Base-by-base conservation (phyloP, 1,139 yeast species). In the Taphrina confusa region DNA sequence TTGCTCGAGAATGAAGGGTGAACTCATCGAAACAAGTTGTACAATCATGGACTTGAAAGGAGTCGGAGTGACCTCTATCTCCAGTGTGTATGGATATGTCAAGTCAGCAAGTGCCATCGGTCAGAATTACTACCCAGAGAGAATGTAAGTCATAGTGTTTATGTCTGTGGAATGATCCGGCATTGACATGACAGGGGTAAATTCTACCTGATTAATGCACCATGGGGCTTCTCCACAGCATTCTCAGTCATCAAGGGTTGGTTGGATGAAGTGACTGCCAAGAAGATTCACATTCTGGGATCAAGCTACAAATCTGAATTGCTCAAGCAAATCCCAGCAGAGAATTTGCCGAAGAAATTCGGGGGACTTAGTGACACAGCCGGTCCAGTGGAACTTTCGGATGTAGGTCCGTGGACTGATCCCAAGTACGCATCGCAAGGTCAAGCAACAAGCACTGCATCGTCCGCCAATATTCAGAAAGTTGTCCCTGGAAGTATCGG, bases 341-440 rank as follows among this genome's bases (percentile, higher is more conserved):
- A 89, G 74, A 91, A 92, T 78, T 81, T 92, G 72, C 98, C 98
- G 57, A 78, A 70, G 60, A 89, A 88, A 76, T 91, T 87, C 70
- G 98, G 98, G 65, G 98, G 98, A 67, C 72, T 72, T 66, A 84
- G 94, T 44, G 80, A 75, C 66, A 84, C 83, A 46, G 85, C 81
- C 50, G 91, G 94, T 68, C 77, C 96, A 33, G 81, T 92, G 65
- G 88, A 85, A 74, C 78, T 92, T 70, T 84, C 94, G 57, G 98
- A 92, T 72, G 79, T 85, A 66, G 98, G 98, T 66, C 98, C 98
- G 65, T 92, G 98, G 98, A 87, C 97, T 80, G 94, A 91, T 66
- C 78, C 85, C 23, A 69, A 85, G 74, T 91, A 71, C 27, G 58
- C 58, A 3, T 12, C 39, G 11, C 40, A 22, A 9, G 27, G 27